These are phyloP conservation scores for Helenozyma baotianmanensis DNA, from an alignment of 805 yeast species.

Conservation along the genomic window DNA sequence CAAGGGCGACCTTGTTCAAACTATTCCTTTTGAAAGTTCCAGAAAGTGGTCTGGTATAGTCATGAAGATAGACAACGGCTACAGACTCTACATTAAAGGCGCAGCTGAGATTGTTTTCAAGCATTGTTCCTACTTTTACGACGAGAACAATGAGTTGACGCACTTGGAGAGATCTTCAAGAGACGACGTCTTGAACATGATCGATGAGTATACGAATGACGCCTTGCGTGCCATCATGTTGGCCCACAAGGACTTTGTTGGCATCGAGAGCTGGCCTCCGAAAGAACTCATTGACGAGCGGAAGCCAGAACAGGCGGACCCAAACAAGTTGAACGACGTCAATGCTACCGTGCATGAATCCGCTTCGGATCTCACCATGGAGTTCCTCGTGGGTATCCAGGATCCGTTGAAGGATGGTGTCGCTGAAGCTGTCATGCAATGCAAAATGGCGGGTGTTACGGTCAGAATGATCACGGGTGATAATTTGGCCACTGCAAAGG, in stretches of 20 bases:
- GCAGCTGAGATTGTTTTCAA: constrained; percentile 86
- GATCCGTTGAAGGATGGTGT: constrained; percentile 94
- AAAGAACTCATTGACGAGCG: constrained; percentile 30
- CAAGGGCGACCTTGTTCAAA: constrained; percentile 47
- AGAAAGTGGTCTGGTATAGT: constrained; percentile 91
- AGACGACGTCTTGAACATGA: constrained; percentile 27
- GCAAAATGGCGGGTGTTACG: constrained; percentile 86
- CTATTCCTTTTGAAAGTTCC: constrained; percentile 86
- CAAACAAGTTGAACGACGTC: constrained; percentile 25
- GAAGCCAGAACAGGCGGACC: constrained; percentile 37
- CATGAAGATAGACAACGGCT: constrained; percentile 44
- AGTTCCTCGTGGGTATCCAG: constrained; percentile 85
- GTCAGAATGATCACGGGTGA: constrained; percentile 99
- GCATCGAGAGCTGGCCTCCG: constrained; percentile 63
- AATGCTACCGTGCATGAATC: constrained; percentile 21
- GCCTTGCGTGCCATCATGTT: constrained; percentile 89
- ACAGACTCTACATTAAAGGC: constrained; percentile 76
- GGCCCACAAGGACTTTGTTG: constrained; percentile 68
- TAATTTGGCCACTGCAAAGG: constrained; percentile 83
- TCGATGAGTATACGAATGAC: constrained; percentile 58
- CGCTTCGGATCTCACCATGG: constrained; percentile 15
- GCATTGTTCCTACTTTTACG: constrained; percentile 45
- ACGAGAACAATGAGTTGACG: constrained; percentile 22
- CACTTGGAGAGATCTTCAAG: constrained; percentile 27
- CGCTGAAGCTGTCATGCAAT: constrained; percentile 78